Evolutionary conservation across 345 rosid species (phyloP), one percentile per base, ranked within the genome.

Genomic region (Salix dunnii): DNA sequence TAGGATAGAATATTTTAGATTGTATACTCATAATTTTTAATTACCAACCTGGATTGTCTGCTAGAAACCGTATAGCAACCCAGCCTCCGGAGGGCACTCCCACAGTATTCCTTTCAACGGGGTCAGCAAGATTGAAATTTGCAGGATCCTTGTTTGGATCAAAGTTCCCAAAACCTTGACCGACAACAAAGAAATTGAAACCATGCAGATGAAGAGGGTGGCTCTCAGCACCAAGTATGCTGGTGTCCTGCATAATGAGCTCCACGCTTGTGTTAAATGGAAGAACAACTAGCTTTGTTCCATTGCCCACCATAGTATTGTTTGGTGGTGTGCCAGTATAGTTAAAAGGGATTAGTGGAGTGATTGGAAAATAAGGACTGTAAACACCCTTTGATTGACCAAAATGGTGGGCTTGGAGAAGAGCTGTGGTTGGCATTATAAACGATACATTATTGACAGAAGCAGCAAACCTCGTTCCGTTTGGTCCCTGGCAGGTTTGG

Each of bases 121-220:
- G 77, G 16, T 74, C 77, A 20, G 20, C 43, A 46, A 74, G 77
- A 64, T 74, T 74, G 70, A 74, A 74, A 10, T 74, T 74, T 21
- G 62, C 21, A 3, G 70, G 62, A 13, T 74, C 70, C 23, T 74
- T 74, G 7, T 64, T 74, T 1, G 61, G 48, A 65, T 74, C 55
- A 8, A 31, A 74, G 77, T 74, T 74, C 17, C 77, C 77, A 74
- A 74, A 74, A 7, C 77, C 70, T 74, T 74, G 70, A 8, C 77
- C 77, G 4, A 74, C 77, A n/a, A 74, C 62, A 21, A 74, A 63
- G 77, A 74, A 64, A 48, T 74, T 74, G 60, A 74, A 64, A 16
- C 77, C 77, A 46, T 64, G 77, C 70, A 74, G 65, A 31, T 74
- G 77, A 30, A 74, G 77, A 30, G 77, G 77, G 31, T 74, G 77